Evolutionary conservation across 768 basidiomycete genomes (phyloP).

Genomic region (Steccherinum ochraceum): DNA sequence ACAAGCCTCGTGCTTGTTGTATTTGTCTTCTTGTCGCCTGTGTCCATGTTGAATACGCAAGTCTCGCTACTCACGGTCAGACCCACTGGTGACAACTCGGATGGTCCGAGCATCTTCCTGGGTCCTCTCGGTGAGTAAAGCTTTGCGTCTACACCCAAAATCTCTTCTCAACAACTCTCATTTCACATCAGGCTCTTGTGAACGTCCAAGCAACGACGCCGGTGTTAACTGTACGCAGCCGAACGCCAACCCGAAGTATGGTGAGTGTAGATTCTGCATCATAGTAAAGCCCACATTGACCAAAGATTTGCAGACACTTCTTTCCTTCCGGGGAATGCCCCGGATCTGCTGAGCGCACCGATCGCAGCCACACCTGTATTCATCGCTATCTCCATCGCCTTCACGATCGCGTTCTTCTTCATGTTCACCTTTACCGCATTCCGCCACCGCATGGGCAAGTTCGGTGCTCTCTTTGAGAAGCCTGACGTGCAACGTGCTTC

Average conservation of each 20-base stretch:
- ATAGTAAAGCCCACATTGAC: neutral
- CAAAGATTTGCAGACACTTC: slow-evolving; percentile 45
- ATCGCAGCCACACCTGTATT: slow-evolving; percentile 55
- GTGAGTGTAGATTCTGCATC: slow-evolving; percentile 34
- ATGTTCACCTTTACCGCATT: slow-evolving; percentile 61
- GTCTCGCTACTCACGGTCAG: slow-evolving; percentile 62
- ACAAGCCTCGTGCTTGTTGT: slow-evolving; percentile 60
- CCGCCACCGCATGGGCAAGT: slow-evolving; percentile 55
- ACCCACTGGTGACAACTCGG: slow-evolving; percentile 35
- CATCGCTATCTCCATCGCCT: slow-evolving; percentile 52
- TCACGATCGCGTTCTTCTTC: slow-evolving; percentile 58
- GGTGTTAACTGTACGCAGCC: slow-evolving; percentile 49
- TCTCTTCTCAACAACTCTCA: neutral
- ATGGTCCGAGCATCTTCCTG: slow-evolving; percentile 65
- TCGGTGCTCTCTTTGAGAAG: slow-evolving; percentile 43
- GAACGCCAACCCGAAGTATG: slow-evolving; percentile 52
- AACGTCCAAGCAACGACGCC: slow-evolving; percentile 42
- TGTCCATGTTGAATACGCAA: slow-evolving; percentile 47
- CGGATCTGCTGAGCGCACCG: slow-evolving; percentile 54
- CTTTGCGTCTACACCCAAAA: neutral
- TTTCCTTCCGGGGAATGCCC: slow-evolving; percentile 50
- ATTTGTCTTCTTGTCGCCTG: slow-evolving; percentile 66
- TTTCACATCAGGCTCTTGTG: slow-evolving; percentile 55
- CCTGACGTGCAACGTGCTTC: slow-evolving; percentile 51
- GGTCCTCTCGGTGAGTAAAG: slow-evolving; percentile 54